A percentile compares a stretch with the other conserved stretches of the same genome.
Evolutionary conservation across 768 basidiomycete genomes (phyloP).

Genomic region (Dentipellis fragilis): DNA sequence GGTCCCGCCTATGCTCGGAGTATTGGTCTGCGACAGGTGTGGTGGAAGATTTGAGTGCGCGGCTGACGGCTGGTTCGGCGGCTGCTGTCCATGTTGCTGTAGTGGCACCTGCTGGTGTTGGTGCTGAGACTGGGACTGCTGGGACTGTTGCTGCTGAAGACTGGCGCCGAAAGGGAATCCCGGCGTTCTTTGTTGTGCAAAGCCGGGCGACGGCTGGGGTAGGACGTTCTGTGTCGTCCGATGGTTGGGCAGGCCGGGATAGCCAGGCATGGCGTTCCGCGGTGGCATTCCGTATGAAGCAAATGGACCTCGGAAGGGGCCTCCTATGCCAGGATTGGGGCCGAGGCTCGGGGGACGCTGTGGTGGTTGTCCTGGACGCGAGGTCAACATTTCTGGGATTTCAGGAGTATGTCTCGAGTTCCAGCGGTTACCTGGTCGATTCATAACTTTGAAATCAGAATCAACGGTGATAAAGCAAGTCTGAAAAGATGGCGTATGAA

Average conservation of each 20-base stretch:
- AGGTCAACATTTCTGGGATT: conserved; percentile 2
- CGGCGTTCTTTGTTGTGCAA: conserved; percentile 58
- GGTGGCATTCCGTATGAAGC: conserved; percentile 54
- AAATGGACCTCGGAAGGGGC: conserved; percentile 49
- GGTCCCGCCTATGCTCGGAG: conserved; percentile 28
- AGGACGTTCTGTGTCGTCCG: conserved; percentile 48
- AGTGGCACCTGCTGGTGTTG: conserved; percentile 24
- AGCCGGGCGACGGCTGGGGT: conserved; percentile 49
- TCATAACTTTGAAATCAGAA: conserved; percentile 16
- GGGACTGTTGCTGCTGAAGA: conserved; percentile 40
- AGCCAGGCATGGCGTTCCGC: conserved; percentile 44
- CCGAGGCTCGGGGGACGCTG: conserved; percentile 71
- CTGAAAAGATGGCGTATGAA: not conserved
- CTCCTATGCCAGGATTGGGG: conserved; percentile 50
- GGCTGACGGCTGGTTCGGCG: conserved; percentile 30
- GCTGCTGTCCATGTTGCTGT: conserved; percentile 16
- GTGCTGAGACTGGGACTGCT: conserved; percentile 19
- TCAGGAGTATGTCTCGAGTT: not conserved
- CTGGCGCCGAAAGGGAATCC: conserved; percentile 57
- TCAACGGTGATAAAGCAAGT: not conserved
- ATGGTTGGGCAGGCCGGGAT: conserved; percentile 51
- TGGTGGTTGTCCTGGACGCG: conserved; percentile 59
- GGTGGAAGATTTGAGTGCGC: conserved; percentile 44
- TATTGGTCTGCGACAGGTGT: conserved; percentile 43
- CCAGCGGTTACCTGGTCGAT: conserved; percentile 24